These are phyloP conservation scores for Meira nashicola DNA, from an alignment of 1,284 basidiomycete species.

Conservation along the genomic window DNA sequence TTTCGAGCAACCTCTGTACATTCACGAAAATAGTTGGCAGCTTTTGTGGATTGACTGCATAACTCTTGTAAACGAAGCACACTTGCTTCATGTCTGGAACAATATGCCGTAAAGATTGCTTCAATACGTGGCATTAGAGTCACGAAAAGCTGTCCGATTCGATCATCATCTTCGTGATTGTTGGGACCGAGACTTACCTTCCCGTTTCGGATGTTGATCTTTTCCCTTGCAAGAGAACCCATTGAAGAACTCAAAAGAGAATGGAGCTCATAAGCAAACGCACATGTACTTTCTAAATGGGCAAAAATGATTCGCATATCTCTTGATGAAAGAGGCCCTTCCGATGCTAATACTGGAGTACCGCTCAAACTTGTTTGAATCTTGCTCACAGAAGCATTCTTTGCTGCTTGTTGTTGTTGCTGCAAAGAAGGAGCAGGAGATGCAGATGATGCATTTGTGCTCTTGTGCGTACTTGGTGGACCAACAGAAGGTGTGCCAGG, in stretches of 20 bases:
- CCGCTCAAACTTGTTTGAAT: too few species aligned
- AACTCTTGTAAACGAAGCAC: constrained; percentile 60
- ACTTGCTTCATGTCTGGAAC: constrained; percentile 75
- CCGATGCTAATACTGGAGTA: too few species aligned
- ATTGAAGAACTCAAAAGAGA: constrained; percentile 53
- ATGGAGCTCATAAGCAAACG: constrained; percentile 66
- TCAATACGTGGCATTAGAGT: constrained; percentile 70
- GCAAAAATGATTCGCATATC: constrained; percentile 72
- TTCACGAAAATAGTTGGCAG: constrained; percentile 48
- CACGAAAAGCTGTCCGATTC: constrained; percentile 72
- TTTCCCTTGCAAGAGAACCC: constrained; percentile 19
- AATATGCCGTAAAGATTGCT: constrained; percentile 76
- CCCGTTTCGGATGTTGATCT: constrained; percentile 17
- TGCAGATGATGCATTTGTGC: too few species aligned
- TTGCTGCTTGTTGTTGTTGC: background rate
- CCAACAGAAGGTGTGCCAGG: constrained; percentile 8
- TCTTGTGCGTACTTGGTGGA: too few species aligned
- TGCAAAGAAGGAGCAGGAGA: too few species aligned
- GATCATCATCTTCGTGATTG: constrained; percentile 56
- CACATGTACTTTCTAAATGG: constrained; percentile 70
- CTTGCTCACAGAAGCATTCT: too few species aligned
- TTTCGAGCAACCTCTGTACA: constrained; percentile 49
- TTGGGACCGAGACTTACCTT: background rate
- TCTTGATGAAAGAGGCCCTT: constrained; percentile 56
- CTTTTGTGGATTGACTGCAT: constrained; percentile 31